phyloP scores from a whole-genome alignment of 176 grass and related monocot species.

The Hordeum marinum region DNA sequence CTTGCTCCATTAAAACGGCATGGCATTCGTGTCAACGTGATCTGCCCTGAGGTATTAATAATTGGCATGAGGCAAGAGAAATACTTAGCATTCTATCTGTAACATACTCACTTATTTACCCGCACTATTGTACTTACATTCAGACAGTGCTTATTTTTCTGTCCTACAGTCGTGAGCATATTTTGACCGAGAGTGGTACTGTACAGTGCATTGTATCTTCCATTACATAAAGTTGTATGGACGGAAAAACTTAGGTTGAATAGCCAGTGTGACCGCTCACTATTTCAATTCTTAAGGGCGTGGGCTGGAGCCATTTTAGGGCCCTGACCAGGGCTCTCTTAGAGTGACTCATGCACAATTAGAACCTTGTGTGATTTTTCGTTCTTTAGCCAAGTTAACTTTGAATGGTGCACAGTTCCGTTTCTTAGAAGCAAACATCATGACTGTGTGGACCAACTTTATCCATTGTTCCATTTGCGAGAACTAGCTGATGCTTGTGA shows the following conservation, averaged over 20 bases:
- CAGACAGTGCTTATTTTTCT: not conserved
- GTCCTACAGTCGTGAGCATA: not conserved
- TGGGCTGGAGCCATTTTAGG: not conserved
- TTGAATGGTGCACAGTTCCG: not conserved
- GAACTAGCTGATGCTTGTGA: not conserved
- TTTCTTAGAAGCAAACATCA: not conserved
- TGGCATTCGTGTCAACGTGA: constrained; percentile 76
- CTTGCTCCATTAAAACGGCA: constrained; percentile 65
- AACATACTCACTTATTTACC: not conserved
- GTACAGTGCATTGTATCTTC: not conserved
- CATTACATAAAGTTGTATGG: not conserved
- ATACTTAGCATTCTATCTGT: not conserved
- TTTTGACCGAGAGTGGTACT: constrained; percentile 9
- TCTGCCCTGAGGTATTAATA: constrained; percentile 73
- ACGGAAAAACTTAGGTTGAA: not conserved
- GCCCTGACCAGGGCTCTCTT: not conserved
- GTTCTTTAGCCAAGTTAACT: not conserved
- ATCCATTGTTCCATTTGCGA: not conserved
- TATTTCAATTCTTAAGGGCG: not conserved
- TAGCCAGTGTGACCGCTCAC: not conserved
- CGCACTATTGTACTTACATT: not conserved
- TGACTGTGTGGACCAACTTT: not conserved
- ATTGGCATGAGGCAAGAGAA: not conserved
- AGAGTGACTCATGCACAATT: not conserved
- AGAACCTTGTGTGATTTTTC: not conserved